These are phyloP conservation scores for Coriolopsis trogii DNA, from an alignment of 1,284 basidiomycete species.

Conservation along the genomic window DNA sequence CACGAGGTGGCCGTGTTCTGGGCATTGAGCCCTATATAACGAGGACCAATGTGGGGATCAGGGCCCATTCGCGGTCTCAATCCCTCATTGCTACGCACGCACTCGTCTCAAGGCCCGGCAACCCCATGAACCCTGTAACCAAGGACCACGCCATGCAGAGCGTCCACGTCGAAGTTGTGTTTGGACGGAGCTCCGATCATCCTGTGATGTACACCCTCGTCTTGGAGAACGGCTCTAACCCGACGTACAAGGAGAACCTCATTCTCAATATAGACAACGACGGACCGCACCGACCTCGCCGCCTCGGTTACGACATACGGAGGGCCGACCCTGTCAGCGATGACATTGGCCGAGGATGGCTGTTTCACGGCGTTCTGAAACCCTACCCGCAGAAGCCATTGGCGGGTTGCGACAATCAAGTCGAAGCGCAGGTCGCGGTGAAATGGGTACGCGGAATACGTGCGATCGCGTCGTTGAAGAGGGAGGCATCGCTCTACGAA, in stretches of 20 bases:
- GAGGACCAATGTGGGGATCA: background rate
- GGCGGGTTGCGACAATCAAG: background rate
- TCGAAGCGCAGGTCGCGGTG: slow-evolving; percentile 15
- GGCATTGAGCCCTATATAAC: too few relatives aligned
- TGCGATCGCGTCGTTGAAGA: slow-evolving; percentile 33
- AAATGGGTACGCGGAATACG: slow-evolving; percentile 28
- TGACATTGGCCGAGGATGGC: slow-evolving; percentile 8
- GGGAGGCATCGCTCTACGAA: slow-evolving; percentile 22
- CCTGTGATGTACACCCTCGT: slow-evolving; percentile 17
- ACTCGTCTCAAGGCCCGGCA: background rate
- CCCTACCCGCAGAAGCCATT: slow-evolving; percentile 1
- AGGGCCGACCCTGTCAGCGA: slow-evolving; percentile 7
- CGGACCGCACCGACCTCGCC: slow-evolving; percentile 7
- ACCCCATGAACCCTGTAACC: background rate
- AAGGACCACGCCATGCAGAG: background rate
- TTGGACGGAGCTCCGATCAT: slow-evolving; percentile 13
- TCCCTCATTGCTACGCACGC: background rate
- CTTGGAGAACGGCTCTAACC: background rate
- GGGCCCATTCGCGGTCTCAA: too few relatives aligned
- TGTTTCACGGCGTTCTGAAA: slow-evolving; percentile 15
- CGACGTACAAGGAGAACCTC: slow-evolving; percentile 12
- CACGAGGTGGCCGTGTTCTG: too few relatives aligned
- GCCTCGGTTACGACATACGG: slow-evolving; percentile 11
- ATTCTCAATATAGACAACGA: slow-evolving; percentile 12
- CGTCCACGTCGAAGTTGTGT: slow-evolving; percentile 17